Evolutionary conservation across 371 early-diverging fungal species (phyloP).

Genomic region (Circinella umbellata): DNA sequence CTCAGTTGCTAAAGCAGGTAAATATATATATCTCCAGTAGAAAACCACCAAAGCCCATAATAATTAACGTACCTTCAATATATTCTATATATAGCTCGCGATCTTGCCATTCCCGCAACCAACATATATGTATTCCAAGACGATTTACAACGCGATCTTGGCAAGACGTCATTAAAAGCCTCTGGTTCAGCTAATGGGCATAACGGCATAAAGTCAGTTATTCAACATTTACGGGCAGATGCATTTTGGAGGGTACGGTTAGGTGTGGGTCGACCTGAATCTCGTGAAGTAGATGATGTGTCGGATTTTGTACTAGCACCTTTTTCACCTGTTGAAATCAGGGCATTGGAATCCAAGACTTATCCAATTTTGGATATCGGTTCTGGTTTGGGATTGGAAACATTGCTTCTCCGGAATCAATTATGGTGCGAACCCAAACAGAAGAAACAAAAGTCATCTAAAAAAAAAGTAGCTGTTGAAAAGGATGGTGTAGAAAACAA

Average conservation of each 20-base stretch:
- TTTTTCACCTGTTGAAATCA: slow-evolving; percentile 55
- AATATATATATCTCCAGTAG: not conserved
- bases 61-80: not conserved
- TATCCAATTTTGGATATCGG: slow-evolving; percentile 34
- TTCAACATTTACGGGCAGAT: slow-evolving; percentile 53
- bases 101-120: slow-evolving; percentile 37
- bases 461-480: not conserved
- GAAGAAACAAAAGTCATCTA: slow-evolving; percentile 15
- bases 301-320: slow-evolving; percentile 62
- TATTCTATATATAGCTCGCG: slow-evolving; percentile 32
- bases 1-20: slow-evolving; percentile 74
- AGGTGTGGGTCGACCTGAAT: slow-evolving; percentile 71
- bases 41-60: no score
- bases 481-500: not conserved
- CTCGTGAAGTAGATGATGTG: slow-evolving; percentile 51
- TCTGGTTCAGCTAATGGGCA: slow-evolving; percentile 74
- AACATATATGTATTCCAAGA: slow-evolving; percentile 77
- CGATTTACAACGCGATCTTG: slow-evolving; percentile 74
- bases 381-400: slow-evolving; percentile 25
- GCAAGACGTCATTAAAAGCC: slow-evolving; percentile 64
- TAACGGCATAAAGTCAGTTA: slow-evolving; percentile 78
- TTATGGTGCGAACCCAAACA: slow-evolving; percentile 24
- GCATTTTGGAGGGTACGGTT: slow-evolving; percentile 66
- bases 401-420: slow-evolving; percentile 20
- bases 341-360: slow-evolving; percentile 37